Evolutionary conservation across 2,329 filamentous ascomycete species (phyloP).

Genomic region (Ceratocystis destructans): DNA sequence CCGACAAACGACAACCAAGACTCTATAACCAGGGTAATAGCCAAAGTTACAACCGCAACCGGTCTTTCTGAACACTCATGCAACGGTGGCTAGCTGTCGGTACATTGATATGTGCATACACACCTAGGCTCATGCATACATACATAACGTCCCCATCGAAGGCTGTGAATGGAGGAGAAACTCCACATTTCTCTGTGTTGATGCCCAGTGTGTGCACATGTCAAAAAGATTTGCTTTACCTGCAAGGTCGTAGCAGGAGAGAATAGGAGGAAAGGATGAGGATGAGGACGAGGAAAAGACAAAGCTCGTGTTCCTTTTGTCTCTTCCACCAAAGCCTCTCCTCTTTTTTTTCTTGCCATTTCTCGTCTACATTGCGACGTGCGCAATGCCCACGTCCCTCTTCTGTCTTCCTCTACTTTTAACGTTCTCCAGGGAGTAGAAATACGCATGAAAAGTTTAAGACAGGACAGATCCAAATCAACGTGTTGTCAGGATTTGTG

Average conservation of each 20-base stretch:
- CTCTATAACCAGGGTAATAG: background rate
- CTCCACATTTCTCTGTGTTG: conserved; percentile 6
- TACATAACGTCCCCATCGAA: too few species aligned
- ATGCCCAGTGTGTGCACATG: conserved; percentile 5
- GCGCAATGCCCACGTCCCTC: background rate
- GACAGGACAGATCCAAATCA: background rate
- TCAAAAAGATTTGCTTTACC: conserved; percentile 3
- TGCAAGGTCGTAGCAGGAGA: background rate
- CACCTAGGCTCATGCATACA: too few species aligned
- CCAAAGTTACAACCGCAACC: background rate
- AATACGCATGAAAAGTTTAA: too few species aligned
- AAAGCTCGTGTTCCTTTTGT: background rate
- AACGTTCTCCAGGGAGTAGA: background rate
- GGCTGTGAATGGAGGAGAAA: background rate
- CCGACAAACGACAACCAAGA: background rate
- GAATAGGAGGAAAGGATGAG: background rate
- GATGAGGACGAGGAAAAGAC: background rate
- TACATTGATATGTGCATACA: too few species aligned
- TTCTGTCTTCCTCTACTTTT: background rate
- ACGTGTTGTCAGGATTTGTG: background rate
- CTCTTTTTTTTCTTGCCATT: background rate
- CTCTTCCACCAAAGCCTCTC: background rate
- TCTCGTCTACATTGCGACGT: too few species aligned
- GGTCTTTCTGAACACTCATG: background rate
- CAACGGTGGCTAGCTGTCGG: too few species aligned